These are phyloP conservation scores for maize (Zea mays) DNA, from an alignment of 176 grass and related monocot genomes.

Conservation along the genomic window Zm-B73-REFERENCE-NAM-5.0 NC_050100.1:139529501-139530000, in stretches of 20 bases:
- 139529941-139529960: constrained; percentile 43
- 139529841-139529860: constrained; percentile 39
- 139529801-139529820: constrained; percentile 30
- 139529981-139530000: constrained; percentile 44
- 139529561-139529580: no score
- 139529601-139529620: no score
- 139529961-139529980: constrained; percentile 48
- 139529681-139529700: no score
- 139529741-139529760: constrained; percentile 37
- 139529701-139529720: no score
- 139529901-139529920: constrained; percentile 48
- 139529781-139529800: constrained; percentile 47
- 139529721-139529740: no score
- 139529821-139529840: constrained; percentile 18
- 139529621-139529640: no score
- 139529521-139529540: no score
- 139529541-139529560: no score
- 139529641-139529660: no score
- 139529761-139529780: constrained; percentile 45
- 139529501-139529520: no score
- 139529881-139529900: constrained; percentile 50
- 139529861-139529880: background rate
- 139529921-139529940: background rate
- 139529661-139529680: no score
- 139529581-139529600: no score